Evolutionary conservation across 2,329 filamentous ascomycete species (phyloP).

Genomic region (Colletotrichum sp.): DNA sequence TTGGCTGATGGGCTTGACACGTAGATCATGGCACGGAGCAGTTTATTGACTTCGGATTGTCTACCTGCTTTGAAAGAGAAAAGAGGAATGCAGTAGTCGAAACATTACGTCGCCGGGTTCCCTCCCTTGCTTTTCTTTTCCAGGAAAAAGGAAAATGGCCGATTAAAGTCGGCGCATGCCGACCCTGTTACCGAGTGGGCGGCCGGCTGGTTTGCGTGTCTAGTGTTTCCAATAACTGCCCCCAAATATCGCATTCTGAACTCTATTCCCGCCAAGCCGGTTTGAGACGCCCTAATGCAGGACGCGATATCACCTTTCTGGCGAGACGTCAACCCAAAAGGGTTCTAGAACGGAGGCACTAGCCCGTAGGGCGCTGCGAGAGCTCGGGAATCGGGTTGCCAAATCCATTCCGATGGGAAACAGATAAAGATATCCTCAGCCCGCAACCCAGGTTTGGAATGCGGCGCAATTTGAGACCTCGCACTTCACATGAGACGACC

Average conservation of each 20-base stretch:
- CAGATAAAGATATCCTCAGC: background rate
- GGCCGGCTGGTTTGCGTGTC: background rate
- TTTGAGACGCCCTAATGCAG: conserved; percentile 11
- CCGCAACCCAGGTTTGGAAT: background rate
- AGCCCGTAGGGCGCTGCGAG: background rate
- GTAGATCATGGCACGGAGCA: conserved; percentile 1
- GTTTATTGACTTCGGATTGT: background rate
- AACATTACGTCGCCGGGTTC: background rate
- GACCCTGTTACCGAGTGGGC: background rate
- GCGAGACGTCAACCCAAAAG: background rate
- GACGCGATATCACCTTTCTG: conserved; percentile 7
- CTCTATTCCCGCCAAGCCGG: background rate
- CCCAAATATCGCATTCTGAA: background rate
- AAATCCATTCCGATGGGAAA: background rate
- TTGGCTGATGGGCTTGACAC: background rate
- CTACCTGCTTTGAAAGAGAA: background rate
- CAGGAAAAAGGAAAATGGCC: background rate
- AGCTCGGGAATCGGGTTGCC: background rate
- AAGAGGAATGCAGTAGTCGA: background rate
- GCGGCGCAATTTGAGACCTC: background rate
- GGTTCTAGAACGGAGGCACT: background rate
- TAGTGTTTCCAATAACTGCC: background rate
- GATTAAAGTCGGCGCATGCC: background rate
- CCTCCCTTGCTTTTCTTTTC: background rate
- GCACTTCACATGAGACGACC: background rate